Evolutionary conservation across 2,329 filamentous ascomycete species (phyloP).

Genomic region (Talaromyces verruculosus): DNA sequence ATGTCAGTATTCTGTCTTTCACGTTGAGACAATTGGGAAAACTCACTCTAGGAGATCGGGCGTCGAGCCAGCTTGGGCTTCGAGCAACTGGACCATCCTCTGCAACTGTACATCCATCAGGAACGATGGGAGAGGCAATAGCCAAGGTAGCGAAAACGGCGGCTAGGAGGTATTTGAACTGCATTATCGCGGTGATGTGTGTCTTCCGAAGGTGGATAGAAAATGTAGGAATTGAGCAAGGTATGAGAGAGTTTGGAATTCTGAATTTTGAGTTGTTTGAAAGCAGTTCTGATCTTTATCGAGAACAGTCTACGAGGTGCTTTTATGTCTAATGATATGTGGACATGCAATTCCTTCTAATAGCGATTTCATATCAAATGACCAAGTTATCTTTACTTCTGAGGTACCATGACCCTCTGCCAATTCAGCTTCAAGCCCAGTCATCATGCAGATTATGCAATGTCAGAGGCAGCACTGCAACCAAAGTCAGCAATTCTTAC

Average conservation of each 20-base stretch:
- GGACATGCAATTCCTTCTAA: background rate
- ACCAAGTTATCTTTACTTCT: background rate
- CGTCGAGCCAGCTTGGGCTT: background rate
- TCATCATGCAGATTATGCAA: background rate
- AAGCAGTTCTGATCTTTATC: background rate
- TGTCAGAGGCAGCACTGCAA: background rate
- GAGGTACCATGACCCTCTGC: background rate
- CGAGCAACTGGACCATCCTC: background rate
- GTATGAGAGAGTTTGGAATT: background rate
- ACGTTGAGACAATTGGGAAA: background rate
- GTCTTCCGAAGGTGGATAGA: background rate
- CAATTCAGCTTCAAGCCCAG: background rate
- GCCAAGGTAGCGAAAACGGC: background rate
- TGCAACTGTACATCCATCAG: background rate
- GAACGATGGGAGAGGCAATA: background rate
- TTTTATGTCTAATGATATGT: background rate
- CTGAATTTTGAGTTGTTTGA: background rate
- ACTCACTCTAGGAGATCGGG: background rate
- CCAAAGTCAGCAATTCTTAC: background rate
- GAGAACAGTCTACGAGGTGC: background rate
- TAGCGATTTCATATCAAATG: background rate
- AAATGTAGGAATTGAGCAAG: background rate
- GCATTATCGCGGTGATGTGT: background rate
- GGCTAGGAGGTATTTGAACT: background rate
- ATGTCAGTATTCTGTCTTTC: background rate